Conservation (phyloP, 2,329 filamentous ascomycete genomes). For the Coniosporium tulheliwenetii region DNA sequence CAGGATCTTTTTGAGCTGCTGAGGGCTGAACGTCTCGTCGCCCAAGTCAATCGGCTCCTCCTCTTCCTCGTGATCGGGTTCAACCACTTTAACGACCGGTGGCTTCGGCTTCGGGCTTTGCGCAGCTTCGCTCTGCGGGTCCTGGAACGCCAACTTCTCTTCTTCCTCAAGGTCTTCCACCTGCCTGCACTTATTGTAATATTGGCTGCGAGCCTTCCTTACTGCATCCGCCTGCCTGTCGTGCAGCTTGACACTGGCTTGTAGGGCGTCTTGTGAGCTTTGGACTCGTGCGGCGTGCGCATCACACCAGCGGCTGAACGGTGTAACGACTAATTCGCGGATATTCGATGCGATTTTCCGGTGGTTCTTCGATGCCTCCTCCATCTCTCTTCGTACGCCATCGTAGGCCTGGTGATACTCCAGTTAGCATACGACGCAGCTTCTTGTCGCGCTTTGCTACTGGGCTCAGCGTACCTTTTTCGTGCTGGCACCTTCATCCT, state of each 20-base stretch:
- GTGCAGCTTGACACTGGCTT: conserved; percentile 78
- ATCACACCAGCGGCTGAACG: conserved; percentile 92
- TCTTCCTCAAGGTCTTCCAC: conserved; percentile 96
- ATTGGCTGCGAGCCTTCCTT: conserved; percentile 85
- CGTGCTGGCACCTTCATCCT: conserved; percentile 90
- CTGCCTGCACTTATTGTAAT: conserved; percentile 97
- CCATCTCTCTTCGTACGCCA: conserved; percentile 82
- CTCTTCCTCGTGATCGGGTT: conserved; percentile 50
- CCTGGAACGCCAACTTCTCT: conserved; percentile 94
- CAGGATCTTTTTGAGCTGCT: conserved; percentile 83
- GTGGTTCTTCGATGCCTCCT: conserved; percentile 77
- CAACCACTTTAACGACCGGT: conserved; percentile 79
- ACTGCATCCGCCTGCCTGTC: conserved; percentile 81
- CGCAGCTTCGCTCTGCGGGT: conserved; percentile 42
- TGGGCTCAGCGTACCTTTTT: conserved; percentile 53
- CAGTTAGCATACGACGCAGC: not conserved
- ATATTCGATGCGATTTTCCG: conserved; percentile 94
- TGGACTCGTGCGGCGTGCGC: conserved; percentile 83
- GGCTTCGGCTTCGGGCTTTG: conserved; percentile 31
- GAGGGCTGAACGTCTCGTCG: conserved; percentile 69
- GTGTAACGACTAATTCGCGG: conserved; percentile 83
- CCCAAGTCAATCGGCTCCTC: conserved; percentile 78
- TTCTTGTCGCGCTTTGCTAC: not conserved
- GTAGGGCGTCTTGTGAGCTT: conserved; percentile 88
- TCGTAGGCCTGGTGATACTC: conserved; percentile 62